Base-by-base conservation (phyloP, 805 yeast genomes). In the Deakozyma indianensis region DNA sequence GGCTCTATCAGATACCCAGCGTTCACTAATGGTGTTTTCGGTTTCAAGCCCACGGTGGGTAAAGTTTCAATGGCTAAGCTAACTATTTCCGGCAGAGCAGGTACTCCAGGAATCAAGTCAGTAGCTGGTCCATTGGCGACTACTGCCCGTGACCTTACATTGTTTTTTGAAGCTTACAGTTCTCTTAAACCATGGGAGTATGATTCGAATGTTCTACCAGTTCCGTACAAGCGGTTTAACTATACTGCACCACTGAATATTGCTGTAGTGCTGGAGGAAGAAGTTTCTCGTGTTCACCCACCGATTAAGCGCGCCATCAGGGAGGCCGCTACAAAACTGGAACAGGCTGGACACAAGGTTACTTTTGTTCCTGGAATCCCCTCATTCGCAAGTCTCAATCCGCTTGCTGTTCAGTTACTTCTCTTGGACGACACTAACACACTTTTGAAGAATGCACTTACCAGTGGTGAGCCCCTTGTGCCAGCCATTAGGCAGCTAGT, bases 311-410 rank as follows among this genome's bases (percentile, higher is more conserved):
- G 80, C 49, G 75, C 69, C 11, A 64, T 83, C 56, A 65, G 75
- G 49, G 62, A 65, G 43, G 72, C 75, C 3, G 79, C 65, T 16
- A 71, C 64, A 5, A 77, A 75, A 52, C 69, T 83, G 53, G 59
- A 65, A 46, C 70, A 63, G 1, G 80, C 83, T 1, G 75, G 82
- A 23, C 77, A 74, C 53, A 73, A 71, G 47, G 66, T 74, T 9
- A 63, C 76, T 41, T 71, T 70, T 43, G 67, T 77, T 70, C 64
- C 66, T 32, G 18, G 38, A 14, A 5, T 9, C 16, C 38, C 38
- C 4, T 14, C 9, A 14, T 32, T 32, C 16, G 38, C 9, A 32
- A n/a, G 5, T 14, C 11, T n/a, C 18, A 14, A n/a, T 7, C 18
- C 18, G 11, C 18, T 32, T 7, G 38, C 38, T 7, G 11, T 11